Evolutionary conservation across 176 grass and related monocot species (phyloP).

Genomic region (Aechmea fasciata): DNA sequence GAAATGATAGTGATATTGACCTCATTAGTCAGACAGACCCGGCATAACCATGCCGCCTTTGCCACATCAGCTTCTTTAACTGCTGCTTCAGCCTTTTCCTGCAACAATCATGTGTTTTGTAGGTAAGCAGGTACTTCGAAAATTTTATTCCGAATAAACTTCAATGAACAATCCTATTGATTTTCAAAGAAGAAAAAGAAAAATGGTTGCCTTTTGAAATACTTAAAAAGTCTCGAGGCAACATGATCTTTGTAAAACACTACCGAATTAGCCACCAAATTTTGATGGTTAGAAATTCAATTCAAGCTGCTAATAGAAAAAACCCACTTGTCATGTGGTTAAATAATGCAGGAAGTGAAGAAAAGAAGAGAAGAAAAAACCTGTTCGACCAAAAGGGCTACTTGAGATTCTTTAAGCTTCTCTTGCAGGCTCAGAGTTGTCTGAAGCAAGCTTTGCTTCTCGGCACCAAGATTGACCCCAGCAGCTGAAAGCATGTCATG

Average conservation of each 20-base stretch:
- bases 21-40: slow-evolving; percentile 68
- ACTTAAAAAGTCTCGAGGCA: too few species aligned
- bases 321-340: background rate
- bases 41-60: slow-evolving; percentile 79
- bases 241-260: too few species aligned
- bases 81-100: slow-evolving; percentile 74
- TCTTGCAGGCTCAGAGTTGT: slow-evolving; percentile 79
- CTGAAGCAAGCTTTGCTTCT: slow-evolving; percentile 77
- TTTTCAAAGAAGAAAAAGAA: background rate
- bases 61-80: slow-evolving; percentile 74
- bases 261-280: too few species aligned
- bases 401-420: slow-evolving; percentile 93
- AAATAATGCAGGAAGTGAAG: background rate
- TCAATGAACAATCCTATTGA: too few species aligned
- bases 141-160: background rate
- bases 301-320: background rate
- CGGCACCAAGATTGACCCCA: slow-evolving; percentile 75
- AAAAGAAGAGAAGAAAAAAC: slow-evolving; percentile 26
- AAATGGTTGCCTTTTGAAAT: background rate
- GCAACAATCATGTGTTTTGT: slow-evolving; percentile 14
- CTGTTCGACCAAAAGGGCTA: slow-evolving; percentile 88
- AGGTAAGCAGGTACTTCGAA: background rate
- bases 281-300: too few species aligned
- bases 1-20: slow-evolving; percentile 73
- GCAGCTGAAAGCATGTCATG: slow-evolving; percentile 89